Evolutionary conservation across 371 early-diverging fungal genomes (phyloP).

Genomic region (Mucor lusitanicus): DNA sequence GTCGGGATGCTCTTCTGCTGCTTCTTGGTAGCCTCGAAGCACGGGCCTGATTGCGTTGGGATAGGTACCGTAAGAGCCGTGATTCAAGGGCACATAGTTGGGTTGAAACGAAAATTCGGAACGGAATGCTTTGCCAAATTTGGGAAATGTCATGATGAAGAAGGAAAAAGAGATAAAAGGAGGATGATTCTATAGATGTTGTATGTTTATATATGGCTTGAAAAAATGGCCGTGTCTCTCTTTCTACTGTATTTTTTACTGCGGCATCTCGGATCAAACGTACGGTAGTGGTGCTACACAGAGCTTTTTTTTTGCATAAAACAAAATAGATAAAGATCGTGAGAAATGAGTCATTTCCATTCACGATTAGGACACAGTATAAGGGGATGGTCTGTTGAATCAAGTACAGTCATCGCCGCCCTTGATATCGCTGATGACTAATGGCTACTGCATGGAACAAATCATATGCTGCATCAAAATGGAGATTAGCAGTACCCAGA

Average conservation of each 20-base stretch:
- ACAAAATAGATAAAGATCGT: not conserved
- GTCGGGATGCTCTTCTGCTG: constrained; percentile 21
- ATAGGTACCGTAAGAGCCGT: constrained; percentile 43
- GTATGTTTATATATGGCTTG: too few species aligned
- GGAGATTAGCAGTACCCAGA: too few species aligned
- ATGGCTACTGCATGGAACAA: not conserved
- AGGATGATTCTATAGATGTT: not conserved
- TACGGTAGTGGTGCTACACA: not conserved
- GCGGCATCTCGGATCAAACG: not conserved
- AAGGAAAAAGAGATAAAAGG: not conserved
- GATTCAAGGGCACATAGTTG: constrained; percentile 41
- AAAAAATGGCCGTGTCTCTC: too few species aligned
- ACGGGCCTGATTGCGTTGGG: constrained; percentile 10
- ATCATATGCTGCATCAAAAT: too few species aligned
- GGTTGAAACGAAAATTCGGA: constrained; percentile 46
- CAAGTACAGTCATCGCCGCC: not conserved
- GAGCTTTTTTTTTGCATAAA: not conserved
- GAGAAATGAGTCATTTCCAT: not conserved
- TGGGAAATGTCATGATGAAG: not conserved
- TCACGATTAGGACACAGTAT: not conserved
- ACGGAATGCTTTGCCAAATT: constrained; percentile 46
- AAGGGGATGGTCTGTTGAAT: not conserved
- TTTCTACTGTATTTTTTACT: not conserved
- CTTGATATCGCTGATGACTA: not conserved
- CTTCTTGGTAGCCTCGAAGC: constrained; percentile 16